Conservation (phyloP, 2,329 filamentous ascomycete genomes). For the Clonostachys rosea region DNA sequence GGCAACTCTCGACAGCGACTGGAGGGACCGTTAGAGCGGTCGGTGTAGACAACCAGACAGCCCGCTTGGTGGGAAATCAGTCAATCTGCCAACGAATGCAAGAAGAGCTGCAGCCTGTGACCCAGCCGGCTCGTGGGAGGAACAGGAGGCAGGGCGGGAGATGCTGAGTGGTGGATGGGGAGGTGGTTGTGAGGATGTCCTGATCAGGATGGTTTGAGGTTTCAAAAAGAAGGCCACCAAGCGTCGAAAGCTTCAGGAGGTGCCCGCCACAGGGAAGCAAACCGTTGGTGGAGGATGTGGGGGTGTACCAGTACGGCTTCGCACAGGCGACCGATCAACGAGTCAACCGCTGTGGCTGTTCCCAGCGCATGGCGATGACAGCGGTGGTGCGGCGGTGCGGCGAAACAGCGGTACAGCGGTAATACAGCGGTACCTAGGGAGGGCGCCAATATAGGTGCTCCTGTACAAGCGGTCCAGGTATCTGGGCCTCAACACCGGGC, state of each 20-base stretch:
- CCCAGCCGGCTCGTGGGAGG: constrained; percentile 22
- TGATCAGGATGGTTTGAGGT: not conserved
- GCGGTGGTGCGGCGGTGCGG: too few relatives aligned
- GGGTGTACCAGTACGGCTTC: not conserved
- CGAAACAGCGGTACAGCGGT: too few relatives aligned
- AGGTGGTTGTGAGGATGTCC: not conserved
- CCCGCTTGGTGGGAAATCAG: not conserved
- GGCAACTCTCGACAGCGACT: too few relatives aligned
- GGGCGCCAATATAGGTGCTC: too few relatives aligned
- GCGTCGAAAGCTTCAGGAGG: constrained; percentile 18
- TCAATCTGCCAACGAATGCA: constrained; percentile 6
- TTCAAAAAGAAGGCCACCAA: not conserved
- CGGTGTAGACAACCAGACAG: constrained; percentile 5
- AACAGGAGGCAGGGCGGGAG: not conserved
- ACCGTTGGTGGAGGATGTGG: constrained; percentile 9
- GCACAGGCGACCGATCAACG: too few relatives aligned
- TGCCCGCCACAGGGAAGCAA: constrained; percentile 12
- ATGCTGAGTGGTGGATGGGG: not conserved
- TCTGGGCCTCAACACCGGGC: too few relatives aligned
- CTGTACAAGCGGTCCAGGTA: too few relatives aligned
- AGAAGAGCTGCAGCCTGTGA: constrained; percentile 26
- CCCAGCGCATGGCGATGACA: too few relatives aligned
- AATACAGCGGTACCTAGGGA: too few relatives aligned
- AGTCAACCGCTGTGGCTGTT: too few relatives aligned
- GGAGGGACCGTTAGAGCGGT: too few relatives aligned